Conservation (phyloP, 306 rosid genomes). For the Heteromeles arbutifolia region DNA sequence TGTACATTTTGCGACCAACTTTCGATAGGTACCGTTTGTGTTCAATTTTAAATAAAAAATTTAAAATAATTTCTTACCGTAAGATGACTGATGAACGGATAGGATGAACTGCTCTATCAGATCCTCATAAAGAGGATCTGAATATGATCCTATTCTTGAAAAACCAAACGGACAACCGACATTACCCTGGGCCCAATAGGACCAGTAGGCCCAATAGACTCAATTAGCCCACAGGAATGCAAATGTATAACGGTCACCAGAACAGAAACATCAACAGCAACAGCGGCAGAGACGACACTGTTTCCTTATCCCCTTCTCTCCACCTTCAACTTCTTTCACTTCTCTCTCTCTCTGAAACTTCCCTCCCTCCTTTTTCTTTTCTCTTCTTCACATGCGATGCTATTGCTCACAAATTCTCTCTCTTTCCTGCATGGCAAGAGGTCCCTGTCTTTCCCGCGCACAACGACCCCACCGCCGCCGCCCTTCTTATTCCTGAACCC, state of each 20-base stretch:
- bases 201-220: neutral
- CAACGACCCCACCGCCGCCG: neutral
- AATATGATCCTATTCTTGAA: too few species aligned
- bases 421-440: neutral
- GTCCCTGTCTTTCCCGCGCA: neutral
- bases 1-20: too few species aligned
- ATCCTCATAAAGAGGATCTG: too few species aligned
- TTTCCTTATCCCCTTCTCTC: neutral
- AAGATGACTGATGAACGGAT: too few species aligned
- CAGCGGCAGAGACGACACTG: neutral
- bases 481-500: constrained; percentile 3
- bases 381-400: neutral
- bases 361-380: neutral
- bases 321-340: neutral
- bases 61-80: too few species aligned
- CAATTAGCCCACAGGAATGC: neutral
- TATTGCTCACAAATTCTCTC: neutral
- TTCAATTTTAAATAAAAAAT: too few species aligned
- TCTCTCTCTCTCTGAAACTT: neutral
- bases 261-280: neutral
- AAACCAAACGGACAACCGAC: neutral
- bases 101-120: accelerated
- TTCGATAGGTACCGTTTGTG: too few species aligned
- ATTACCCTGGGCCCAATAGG: neutral
- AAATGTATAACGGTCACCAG: neutral